Evolutionary conservation across 257 asterid species (phyloP).

Genomic region (Solanum phureja): DNA sequence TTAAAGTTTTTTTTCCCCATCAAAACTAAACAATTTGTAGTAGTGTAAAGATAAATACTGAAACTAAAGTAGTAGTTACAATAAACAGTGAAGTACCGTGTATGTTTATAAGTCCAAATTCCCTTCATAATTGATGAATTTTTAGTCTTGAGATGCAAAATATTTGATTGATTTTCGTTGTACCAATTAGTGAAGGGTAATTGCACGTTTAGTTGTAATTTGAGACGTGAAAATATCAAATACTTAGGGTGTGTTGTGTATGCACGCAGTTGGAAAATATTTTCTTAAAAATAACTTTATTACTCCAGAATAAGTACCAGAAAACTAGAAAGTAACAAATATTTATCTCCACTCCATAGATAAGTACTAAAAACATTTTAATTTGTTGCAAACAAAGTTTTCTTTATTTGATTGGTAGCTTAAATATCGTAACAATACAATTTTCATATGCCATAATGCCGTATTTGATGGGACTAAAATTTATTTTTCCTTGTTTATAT

Average conservation of each 20-base stretch:
- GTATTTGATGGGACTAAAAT: neutral
- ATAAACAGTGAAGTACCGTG: neutral
- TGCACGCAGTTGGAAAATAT: neutral
- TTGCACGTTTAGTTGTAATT: neutral
- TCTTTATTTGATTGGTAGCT: neutral
- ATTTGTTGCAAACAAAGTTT: neutral
- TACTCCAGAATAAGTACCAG: neutral
- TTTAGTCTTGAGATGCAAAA: neutral
- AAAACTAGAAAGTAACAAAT: neutral
- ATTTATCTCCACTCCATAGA: neutral
- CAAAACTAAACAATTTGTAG: neutral
- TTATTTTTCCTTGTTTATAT: neutral
- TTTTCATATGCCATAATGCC: neutral
- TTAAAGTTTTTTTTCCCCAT: accelerated
- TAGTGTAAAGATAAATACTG: neutral
- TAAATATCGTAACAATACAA: neutral
- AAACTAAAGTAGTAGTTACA: no score
- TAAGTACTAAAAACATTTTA: neutral
- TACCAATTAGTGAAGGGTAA: neutral
- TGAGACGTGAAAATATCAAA: neutral
- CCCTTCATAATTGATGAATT: neutral
- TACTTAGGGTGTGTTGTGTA: neutral
- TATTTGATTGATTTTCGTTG: neutral
- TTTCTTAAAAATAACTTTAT: neutral
- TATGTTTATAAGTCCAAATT: no score